A percentile compares a stretch with the other conserved stretches of the same genome.
Conservation (phyloP, 1,139 yeast genomes). For the Pichia cactophila region DNA sequence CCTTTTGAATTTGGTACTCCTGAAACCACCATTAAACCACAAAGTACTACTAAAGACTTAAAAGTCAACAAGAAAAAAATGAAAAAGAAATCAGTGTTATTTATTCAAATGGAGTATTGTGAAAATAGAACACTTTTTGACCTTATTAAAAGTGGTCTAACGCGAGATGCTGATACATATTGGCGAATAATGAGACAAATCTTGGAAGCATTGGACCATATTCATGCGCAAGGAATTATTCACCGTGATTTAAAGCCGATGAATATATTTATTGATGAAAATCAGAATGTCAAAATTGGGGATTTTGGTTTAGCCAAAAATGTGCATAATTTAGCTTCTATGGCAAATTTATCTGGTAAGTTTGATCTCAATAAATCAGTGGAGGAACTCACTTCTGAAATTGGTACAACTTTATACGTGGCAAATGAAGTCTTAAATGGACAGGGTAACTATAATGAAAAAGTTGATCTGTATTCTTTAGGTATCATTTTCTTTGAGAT, state of each 20-base stretch:
- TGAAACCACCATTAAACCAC: constrained; percentile 6
- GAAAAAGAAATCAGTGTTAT: constrained; percentile 47
- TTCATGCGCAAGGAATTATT: constrained; percentile 88
- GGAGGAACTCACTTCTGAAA: constrained; percentile 85
- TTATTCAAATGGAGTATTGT: constrained; percentile 97
- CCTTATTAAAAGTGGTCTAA: constrained; percentile 71
- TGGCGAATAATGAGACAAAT: constrained; percentile 88
- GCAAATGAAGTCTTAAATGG: constrained; percentile 79
- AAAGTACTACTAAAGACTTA: constrained; percentile 4
- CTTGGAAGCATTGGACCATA: constrained; percentile 83
- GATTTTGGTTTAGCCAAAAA: constrained; percentile 95
- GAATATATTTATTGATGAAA: constrained; percentile 89
- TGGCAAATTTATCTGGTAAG: constrained; percentile 11
- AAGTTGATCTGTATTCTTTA: constrained; percentile 90
- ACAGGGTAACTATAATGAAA: constrained; percentile 71
- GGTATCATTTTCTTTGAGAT: constrained; percentile 94
- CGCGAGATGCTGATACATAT: constrained; percentile 64
- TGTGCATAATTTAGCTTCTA: constrained; percentile 40
- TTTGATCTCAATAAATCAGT: constrained; percentile 28
- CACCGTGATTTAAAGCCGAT: constrained; percentile 94
- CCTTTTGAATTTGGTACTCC: constrained; percentile 15
- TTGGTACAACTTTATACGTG: constrained; percentile 89
- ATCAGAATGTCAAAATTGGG: constrained; percentile 86
- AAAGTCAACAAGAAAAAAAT: constrained; percentile 8
- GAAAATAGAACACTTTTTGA: constrained; percentile 87